These are phyloP conservation scores for Lasiosphaeria hispida DNA, from an alignment of 495 filamentous ascomycete species.

Conservation along the genomic window DNA sequence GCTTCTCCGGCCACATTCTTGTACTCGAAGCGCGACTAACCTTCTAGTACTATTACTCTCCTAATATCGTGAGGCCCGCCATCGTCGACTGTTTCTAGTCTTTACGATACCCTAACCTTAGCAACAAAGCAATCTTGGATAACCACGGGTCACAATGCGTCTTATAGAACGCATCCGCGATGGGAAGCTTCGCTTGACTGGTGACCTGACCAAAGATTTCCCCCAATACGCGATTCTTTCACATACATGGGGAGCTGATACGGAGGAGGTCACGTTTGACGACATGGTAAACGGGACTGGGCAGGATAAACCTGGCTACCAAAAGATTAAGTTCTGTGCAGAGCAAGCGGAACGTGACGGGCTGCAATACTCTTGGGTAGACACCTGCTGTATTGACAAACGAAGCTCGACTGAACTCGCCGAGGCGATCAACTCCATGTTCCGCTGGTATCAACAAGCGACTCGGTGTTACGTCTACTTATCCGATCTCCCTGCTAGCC, in stretches of 20 bases:
- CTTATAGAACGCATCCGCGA: too few species aligned
- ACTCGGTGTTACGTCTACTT: neutral
- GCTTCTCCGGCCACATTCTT: too few species aligned
- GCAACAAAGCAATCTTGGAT: too few species aligned
- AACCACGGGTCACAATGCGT: too few species aligned
- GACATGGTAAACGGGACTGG: neutral
- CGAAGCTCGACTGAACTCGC: neutral
- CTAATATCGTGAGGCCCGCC: too few species aligned
- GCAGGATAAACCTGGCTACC: neutral
- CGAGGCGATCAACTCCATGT: conserved; percentile 5
- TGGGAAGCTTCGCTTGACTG: too few species aligned
- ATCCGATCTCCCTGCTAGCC: neutral
- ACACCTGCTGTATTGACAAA: conserved; percentile 12
- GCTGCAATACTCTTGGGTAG: conserved; percentile 2
- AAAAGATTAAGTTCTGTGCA: neutral
- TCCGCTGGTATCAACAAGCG: neutral
- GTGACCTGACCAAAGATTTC: too few species aligned
- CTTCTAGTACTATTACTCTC: too few species aligned
- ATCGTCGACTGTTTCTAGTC: too few species aligned
- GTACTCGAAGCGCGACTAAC: too few species aligned
- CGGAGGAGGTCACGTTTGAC: neutral
- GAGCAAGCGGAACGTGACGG: neutral
- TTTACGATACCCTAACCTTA: too few species aligned
- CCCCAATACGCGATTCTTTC: conserved; percentile 1
- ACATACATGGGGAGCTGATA: neutral